Conservation (phyloP, 768 basidiomycete genomes). For the Kwoniella bestiolae region DNA sequence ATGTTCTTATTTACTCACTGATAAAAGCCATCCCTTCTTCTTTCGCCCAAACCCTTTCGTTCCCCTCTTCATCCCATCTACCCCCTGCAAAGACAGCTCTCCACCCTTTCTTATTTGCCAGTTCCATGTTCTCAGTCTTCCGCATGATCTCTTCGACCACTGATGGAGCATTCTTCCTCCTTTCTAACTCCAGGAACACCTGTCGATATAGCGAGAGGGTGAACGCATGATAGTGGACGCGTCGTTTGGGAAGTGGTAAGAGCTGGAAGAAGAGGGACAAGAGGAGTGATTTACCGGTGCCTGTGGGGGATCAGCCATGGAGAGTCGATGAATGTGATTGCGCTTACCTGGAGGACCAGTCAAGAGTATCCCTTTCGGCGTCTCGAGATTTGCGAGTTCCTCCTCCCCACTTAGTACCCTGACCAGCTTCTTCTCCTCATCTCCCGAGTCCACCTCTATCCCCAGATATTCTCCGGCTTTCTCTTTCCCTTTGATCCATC, state of each 20-base stretch:
- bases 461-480: conserved; percentile 35
- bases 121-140: conserved; percentile 47
- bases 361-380: conserved; percentile 65
- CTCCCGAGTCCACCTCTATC: conserved; percentile 23
- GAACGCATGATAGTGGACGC: conserved; percentile 67
- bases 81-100: conserved; percentile 55
- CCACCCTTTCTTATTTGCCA: conserved; percentile 45
- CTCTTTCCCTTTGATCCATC: conserved; percentile 38
- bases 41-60: conserved; percentile 46
- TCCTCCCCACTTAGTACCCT: conserved; percentile 62
- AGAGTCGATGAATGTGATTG: neutral
- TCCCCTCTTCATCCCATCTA: conserved; percentile 49
- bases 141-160: conserved; percentile 7
- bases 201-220: conserved; percentile 65
- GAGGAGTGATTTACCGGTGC: conserved; percentile 65
- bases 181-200: conserved; percentile 64
- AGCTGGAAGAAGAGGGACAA: conserved; percentile 66
- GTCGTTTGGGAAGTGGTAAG: conserved; percentile 63
- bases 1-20: conserved; percentile 40
- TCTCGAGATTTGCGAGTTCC: conserved; percentile 63
- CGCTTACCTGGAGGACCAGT: conserved; percentile 61
- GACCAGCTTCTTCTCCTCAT: conserved; percentile 56
- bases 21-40: conserved; percentile 57
- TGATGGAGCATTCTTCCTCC: conserved; percentile 29
- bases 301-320: conserved; percentile 36